Evolutionary conservation across 2,329 filamentous ascomycete species (phyloP), one percentile per base, ranked within the genome.

Genomic region (Scedosporium aurantiacum): DNA sequence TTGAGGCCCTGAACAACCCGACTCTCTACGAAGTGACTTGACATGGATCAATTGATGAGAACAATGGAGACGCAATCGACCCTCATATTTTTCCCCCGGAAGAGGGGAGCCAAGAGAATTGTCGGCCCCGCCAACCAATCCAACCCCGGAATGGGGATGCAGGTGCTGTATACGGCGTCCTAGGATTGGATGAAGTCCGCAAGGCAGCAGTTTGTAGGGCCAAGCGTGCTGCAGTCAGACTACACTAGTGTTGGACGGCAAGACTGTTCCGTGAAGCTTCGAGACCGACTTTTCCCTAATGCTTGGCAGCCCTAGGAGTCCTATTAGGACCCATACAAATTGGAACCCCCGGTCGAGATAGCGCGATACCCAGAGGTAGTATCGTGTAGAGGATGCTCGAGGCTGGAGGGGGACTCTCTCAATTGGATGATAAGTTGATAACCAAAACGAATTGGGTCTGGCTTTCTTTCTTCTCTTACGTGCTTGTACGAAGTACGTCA

Each of bases 281-380:
- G 25, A 60, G 47, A 55, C 58, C 58, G 47, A 37, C 58, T 54
- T 60, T 55, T 50, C 28, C 58, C 43, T 60, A 16, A 60, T 28
- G 10, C 47, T 32, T 18, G 14, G 37, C n/a, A 58, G 32, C 32
- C 37, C 18, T 41, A 52, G 23, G 14, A 54, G 50, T 18, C 50
- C 50, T 27, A 5, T 5, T 47, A 23, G 18, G 18, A 14, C 50
- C 23, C 32, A 37, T 37, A 8, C 32, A 37, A 12, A 10, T 54
- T 18, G 21, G 18, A 14, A 14, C 18, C 50, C 23, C 18, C 12
- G 16, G 43, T 47, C 50, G 50, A 25, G 50, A 54, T 54, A 54
- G 50, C 21, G 50, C 12, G 50, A 27, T 18, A 27, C 6, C 18
- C 12, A 23, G 50, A 18, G 23, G 50, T 27, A 41, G 37, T 6